Evolutionary conservation across 768 basidiomycete genomes (phyloP), one percentile per base, ranked within the genome.

Genomic region (Lanmaoa rubissima): DNA sequence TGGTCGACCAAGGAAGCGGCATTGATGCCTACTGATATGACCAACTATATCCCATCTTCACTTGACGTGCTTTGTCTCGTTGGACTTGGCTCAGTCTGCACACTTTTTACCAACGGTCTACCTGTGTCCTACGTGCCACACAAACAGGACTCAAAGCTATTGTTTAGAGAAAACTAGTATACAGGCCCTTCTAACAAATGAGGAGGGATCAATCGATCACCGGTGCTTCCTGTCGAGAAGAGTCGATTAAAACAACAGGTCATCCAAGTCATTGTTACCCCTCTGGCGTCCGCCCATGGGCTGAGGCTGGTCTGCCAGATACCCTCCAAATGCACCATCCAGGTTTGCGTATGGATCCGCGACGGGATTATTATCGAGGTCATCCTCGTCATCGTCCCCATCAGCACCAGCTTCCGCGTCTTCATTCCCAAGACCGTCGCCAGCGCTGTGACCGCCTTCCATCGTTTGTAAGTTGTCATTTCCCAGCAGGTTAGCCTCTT

Each of bases 321-420:
- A 90, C 61, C 80, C 83, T 17, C 85, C 85, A 64, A 94, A 92
- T 48, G 88, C 90, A 39, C 83, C 81, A 61, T 80, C 89, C 52
- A 97, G 73, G 59, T 87, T 87, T 6, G 90, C 92, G 69, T 97
- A 97, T 24, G 92, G 92, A 73, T 95, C 92, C 11, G 65, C 55
- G 17, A 52, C 55, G 50, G 65, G 63, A 40, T 68, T 65, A 14
- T 63, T 65, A 53, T 71, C 70, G 35, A 74, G 69, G 17, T 75
- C 75, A 36, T 70, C 78, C 39, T 80, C 78, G 43, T 81, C 79
- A 36, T 74, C 79, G 36, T 72, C 70, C 26, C 67, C 74, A 11
- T 70, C 74, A n/a, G n/a, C 32, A 21, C 66, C 72, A 35, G 14
- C 44, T 26, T 54, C 67, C 24, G 39, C 43, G 11, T 71, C 69